Base-by-base conservation (phyloP, 75 land plant species). In the Sequoia sempervirens region DNA sequence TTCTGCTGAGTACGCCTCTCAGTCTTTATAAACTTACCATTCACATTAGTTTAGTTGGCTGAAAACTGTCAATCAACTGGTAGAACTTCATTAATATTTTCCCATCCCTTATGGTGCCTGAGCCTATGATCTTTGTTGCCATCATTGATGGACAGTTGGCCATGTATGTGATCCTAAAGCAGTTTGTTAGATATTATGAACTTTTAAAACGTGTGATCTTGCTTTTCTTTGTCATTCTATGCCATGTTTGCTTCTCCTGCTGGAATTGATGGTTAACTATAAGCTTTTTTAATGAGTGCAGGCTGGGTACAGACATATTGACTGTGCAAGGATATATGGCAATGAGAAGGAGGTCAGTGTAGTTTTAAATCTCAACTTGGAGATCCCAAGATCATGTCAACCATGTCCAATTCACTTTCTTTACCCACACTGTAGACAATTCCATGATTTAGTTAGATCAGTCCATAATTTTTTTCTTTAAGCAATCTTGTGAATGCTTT, bases 301-400 rank as follows among this genome's bases (percentile, higher is more conserved):
- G 93, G 92, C 87, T 81, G 93, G 93, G 2, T 92, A 92, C 58
- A 92, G 90, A 47, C 93, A 92, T 70, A 92, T 92, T 52, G 93
- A 92, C 53, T 90, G 92, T 84, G 92, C 93, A 12, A 74, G 81
- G 45, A 85, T 86, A 17, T 92, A 92, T 73, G 58, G 75, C 18
- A 92, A 92, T 45, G 89, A 92, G 75, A 89, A 89, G 70, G 93
- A 92, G 90, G 93, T 89, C 50, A 17, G n/a, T 72, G 32, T 80
- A 56, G 15, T 17, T 34, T 17, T 78, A 9, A 64, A 45, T 9
- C 26, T 34, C 1, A n/a, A 83, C 40, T 84, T 14, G 50, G 30
- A 37, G 9, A n/a, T 84, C 83, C 34, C 13, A 18, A 45, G 11
- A 34, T 81, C n/a, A 54, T 54, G 66, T 20, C 10, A 52, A 81